These are phyloP conservation scores for Thermothelomyces thermophilus DNA, from an alignment of 2,329 filamentous ascomycete species.

Conservation along the genomic window DNA sequence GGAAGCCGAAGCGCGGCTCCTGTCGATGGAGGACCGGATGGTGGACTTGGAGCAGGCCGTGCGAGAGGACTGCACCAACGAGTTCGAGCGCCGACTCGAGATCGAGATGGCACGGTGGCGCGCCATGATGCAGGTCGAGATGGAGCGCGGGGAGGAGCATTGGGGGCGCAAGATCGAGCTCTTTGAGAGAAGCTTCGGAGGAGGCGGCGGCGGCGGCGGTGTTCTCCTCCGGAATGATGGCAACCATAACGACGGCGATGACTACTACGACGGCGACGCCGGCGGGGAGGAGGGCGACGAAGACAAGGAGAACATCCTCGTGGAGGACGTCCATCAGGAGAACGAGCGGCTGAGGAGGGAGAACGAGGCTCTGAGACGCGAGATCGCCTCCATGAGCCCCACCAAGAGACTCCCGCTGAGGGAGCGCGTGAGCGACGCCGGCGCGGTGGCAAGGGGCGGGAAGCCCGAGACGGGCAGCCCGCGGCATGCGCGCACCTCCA, in stretches of 20 bases:
- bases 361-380: slow-evolving; percentile 57
- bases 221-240: no score
- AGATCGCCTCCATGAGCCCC: slow-evolving; percentile 57
- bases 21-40: slow-evolving; percentile 60
- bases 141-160: slow-evolving; percentile 74
- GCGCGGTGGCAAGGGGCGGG: slow-evolving; percentile 10
- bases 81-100: slow-evolving; percentile 74
- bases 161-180: slow-evolving; percentile 74
- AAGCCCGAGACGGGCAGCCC: slow-evolving; percentile 26
- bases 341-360: slow-evolving; percentile 63
- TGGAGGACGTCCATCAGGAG: slow-evolving; percentile 62
- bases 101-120: slow-evolving; percentile 78
- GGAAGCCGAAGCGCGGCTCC: slow-evolving; percentile 66
- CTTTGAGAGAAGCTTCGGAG: slow-evolving; percentile 43
- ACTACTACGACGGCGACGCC: background rate
- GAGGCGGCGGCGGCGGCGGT: no score
- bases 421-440: slow-evolving; percentile 35
- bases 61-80: slow-evolving; percentile 79
- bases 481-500: background rate
- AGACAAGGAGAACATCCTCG: slow-evolving; percentile 55
- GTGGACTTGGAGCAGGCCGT: slow-evolving; percentile 72
- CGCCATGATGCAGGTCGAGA: slow-evolving; percentile 67
- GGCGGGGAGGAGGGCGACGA: slow-evolving; percentile 40
- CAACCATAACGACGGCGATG: background rate
- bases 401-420: slow-evolving; percentile 51